These are phyloP conservation scores for Tillandsia fasciculata DNA, from an alignment of 176 grass and related monocot genomes.

Conservation along the genomic window DNA sequence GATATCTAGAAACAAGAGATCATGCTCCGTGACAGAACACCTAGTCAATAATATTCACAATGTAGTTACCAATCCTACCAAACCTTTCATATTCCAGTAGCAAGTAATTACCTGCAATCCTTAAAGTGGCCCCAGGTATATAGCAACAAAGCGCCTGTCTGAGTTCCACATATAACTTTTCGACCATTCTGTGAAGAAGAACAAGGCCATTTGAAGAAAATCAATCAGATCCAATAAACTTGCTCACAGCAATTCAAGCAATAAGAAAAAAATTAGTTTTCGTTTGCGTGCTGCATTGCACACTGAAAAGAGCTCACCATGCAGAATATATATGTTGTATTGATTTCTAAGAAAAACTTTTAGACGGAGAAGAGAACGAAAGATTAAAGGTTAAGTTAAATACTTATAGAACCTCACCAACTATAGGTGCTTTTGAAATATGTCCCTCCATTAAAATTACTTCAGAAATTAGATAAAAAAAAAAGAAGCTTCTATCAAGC, in stretches of 20 bases:
- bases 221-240: background rate
- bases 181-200: slow-evolving; percentile 25
- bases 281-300: background rate
- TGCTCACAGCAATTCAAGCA: background rate
- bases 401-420: no score
- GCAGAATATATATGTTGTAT: background rate
- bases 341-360: background rate
- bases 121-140: slow-evolving; percentile 97
- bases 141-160: slow-evolving; percentile 65
- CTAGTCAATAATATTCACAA: background rate
- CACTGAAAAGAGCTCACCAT: background rate
- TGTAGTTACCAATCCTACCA: background rate
- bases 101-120: slow-evolving; percentile 68
- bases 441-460: no score
- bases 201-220: background rate
- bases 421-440: no score
- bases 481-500: no score
- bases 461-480: no score
- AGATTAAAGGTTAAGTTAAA: background rate
- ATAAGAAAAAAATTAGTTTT: no score
- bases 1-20: background rate
- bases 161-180: slow-evolving; percentile 88
- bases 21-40: background rate
- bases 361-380: background rate
- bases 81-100: background rate